Evolutionary conservation across 2,329 filamentous ascomycete species (phyloP), one percentile per base, ranked within the genome.

Genomic region (Alternaria rosae): DNA sequence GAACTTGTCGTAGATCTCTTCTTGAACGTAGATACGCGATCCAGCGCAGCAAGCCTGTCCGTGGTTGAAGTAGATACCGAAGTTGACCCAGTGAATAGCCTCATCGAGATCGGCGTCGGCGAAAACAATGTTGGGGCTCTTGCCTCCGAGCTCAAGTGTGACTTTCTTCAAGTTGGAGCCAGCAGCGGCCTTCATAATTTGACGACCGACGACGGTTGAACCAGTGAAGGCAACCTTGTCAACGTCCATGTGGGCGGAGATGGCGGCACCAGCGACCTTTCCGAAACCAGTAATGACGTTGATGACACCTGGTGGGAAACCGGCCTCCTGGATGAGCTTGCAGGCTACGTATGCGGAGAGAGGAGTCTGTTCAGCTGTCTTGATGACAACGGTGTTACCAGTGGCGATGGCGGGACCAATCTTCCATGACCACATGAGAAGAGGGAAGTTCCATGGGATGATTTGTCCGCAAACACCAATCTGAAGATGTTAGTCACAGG

Each of bases 371-470:
- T 92, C 90, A 66, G 91, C 90, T 21, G 89, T 87, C 87, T 93
- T 93, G 75, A 93, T 80, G 74, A 93, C 86, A 58, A 93, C 77
- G 5, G 85, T 87, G 86, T 92, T 92, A 75, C 91, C 91, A 38
- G 88, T 88, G 69, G 89, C 89, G 73, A 93, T 83, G 45, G 90
- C 90, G 51, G 90, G 90, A 62, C 86, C 89, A 65, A 92, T 89
- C 87, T 96, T 96, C 92, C 92, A 96, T 55, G 87, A 78, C 86
- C 86, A 87, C 91, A 94, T 94, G 76, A 92, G 87, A 47, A 94
- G 83, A 8, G 92, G 92, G 83, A 93, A 94, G 85, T 94, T 94
- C 92, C 92, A 94, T 65, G 92, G 92, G 73, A 95, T 94, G 76
- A 94, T 94, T 80, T 95, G 92, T 75, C 90, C 93, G 79, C 92